A percentile compares a stretch with the other conserved stretches of the same genome.
These are phyloP conservation scores for Setaria italica DNA, from an alignment of 202 grass and related monocot species.

Conservation along the genomic window DNA sequence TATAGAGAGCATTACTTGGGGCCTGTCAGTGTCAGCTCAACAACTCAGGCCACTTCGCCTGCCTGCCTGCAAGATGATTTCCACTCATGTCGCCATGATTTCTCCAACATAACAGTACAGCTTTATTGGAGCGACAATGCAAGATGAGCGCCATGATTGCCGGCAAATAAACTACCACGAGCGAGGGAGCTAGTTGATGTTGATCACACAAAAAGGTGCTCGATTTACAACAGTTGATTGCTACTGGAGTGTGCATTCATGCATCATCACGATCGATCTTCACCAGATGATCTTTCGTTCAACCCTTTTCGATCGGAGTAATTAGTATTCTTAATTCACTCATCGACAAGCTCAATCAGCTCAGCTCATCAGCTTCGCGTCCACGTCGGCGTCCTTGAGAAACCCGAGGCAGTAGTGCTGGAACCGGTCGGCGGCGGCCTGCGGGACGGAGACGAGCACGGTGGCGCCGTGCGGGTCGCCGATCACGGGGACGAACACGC, in stretches of 20 bases:
- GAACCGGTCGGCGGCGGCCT: constrained; percentile 60
- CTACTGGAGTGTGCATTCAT: neutral
- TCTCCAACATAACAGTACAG: neutral
- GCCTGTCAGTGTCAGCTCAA: constrained; percentile 29
- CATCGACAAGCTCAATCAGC: neutral
- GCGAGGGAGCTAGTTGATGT: neutral
- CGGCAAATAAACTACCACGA: neutral
- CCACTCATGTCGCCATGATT: neutral
- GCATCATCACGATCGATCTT: neutral
- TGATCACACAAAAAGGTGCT: neutral
- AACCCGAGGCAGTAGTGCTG: constrained; percentile 63
- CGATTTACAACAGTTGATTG: neutral
- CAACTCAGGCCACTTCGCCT: constrained; percentile 5
- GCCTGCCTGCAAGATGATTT: neutral
- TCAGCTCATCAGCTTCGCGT: constrained; percentile 35
- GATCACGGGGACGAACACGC: constrained; percentile 76
- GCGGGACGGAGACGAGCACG: constrained; percentile 79
- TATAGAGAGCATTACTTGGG: neutral
- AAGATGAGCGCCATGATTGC: neutral
- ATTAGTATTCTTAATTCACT: neutral
- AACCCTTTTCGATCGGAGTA: neutral
- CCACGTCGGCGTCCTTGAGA: constrained; percentile 39
- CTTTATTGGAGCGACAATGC: neutral
- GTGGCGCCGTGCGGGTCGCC: constrained; percentile 69
- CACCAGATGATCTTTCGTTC: neutral